Evolutionary conservation across 2,329 filamentous ascomycete species (phyloP), one percentile per base, ranked within the genome.

Genomic region (Alternaria postmessia): DNA sequence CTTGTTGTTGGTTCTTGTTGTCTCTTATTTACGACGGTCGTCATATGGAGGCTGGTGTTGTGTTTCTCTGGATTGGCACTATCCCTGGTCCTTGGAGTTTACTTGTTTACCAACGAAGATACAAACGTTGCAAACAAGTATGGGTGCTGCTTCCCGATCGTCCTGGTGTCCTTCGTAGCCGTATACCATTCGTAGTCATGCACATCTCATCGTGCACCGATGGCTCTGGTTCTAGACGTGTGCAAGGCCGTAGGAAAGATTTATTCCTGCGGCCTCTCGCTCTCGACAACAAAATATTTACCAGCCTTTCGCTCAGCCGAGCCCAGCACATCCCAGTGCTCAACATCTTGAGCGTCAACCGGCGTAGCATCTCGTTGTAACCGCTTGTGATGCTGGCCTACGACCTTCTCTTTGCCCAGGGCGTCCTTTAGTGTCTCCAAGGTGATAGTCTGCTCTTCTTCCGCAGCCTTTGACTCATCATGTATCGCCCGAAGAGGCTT

Each of bases 271-370:
- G 72, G 64, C 54, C 83, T 85, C 34, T 83, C 84, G 66, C 86
- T 89, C 64, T 92, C 87, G 2, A 95, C 92, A 7, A 94, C 88
- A 68, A 96, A 94, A 71, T 89, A 96, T 65, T 85, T 87, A 14
- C 91, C 91, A 5, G 85, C 85, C 54, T 83, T 92, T 70, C 85
- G 87, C 16, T 85, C 82, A 0, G 92, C 91, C 54, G 85, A 85
- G 1, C 83, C 84, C 48, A 95, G 76, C 0, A 90, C 88, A 80
- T 95, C 85, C 87, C 92, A 94, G 62, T 87, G 81, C 79, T 90
- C 88, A 1, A 80, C 83, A 14, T 83, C 81, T 4, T 79, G 70
- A 4, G 73, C 75, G 38, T 78, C 67, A 7, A 71, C 64, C 7
- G 66, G 79, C 20, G 85, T 83, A 48, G 81, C 79, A 62, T 77